A percentile compares a stretch with the other conserved stretches of the same genome.
Evolutionary conservation across 2,329 filamentous ascomycete species (phyloP).

Genomic region (Ophiostoma ulmi): DNA sequence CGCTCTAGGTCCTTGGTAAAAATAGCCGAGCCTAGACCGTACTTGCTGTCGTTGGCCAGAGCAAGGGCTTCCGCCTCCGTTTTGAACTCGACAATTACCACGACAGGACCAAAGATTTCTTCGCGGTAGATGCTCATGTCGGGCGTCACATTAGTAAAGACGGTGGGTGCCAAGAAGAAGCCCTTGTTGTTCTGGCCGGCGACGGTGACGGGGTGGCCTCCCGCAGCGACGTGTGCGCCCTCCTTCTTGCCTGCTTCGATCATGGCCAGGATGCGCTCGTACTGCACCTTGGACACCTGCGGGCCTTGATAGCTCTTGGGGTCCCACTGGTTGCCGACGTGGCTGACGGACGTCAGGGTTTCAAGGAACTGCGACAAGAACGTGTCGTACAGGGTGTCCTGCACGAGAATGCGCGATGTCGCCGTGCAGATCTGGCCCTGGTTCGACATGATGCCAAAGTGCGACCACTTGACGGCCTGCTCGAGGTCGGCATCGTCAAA

Average conservation of each 20-base stretch:
- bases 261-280: constrained; percentile 58
- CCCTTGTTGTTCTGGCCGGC: constrained; percentile 16
- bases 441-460: constrained; percentile 56
- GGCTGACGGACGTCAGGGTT: constrained; percentile 36
- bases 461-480: constrained; percentile 53
- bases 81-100: constrained; percentile 60
- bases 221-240: constrained; percentile 53
- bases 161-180: constrained; percentile 26
- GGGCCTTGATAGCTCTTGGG: constrained; percentile 50
- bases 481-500: constrained; percentile 58
- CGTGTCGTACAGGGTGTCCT: constrained; percentile 50
- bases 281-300: constrained; percentile 58
- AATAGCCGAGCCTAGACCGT: constrained; percentile 65
- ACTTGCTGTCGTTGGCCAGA: constrained; percentile 76
- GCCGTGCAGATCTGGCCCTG: constrained; percentile 72
- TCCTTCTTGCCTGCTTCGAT: constrained; percentile 52
- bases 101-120: constrained; percentile 73
- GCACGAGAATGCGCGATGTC: constrained; percentile 65
- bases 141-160: constrained; percentile 24
- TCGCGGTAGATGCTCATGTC: constrained; percentile 70
- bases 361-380: constrained; percentile 55
- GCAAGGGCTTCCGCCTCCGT: constrained; percentile 65
- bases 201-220: constrained; percentile 37
- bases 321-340: constrained; percentile 57
- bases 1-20: constrained; percentile 65